phyloP scores from a whole-genome alignment of 2,329 filamentous ascomycete species.

The Pseudogymnoascus sp. region DNA sequence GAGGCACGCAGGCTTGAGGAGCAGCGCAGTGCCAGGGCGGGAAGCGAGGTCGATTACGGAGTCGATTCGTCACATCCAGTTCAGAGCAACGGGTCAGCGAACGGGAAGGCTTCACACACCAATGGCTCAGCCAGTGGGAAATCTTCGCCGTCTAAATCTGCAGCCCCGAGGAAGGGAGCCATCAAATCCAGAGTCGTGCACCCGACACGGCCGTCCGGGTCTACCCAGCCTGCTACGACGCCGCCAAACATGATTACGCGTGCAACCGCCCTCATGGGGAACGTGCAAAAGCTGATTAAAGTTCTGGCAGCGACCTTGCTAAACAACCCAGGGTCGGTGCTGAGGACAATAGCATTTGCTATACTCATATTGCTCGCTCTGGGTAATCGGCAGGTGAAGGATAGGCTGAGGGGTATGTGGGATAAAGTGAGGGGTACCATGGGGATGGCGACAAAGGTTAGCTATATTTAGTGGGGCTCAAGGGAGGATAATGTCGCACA shows the following conservation, averaged over 20 bases:
- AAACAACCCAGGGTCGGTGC: constrained; percentile 48
- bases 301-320: constrained; percentile 43
- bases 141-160: constrained; percentile 29
- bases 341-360: constrained; percentile 67
- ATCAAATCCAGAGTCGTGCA: constrained; percentile 13
- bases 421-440: constrained; percentile 75
- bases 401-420: constrained; percentile 69
- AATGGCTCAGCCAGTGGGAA: constrained; percentile 28
- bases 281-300: constrained; percentile 44
- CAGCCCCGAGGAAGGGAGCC: constrained; percentile 9
- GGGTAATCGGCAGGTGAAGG: constrained; percentile 64
- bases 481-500: not conserved
- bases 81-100: constrained; percentile 14
- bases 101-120: constrained; percentile 16
- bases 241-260: constrained; percentile 22
- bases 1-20: constrained; percentile 21
- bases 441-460: constrained; percentile 96
- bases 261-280: constrained; percentile 45
- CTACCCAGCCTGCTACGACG: constrained; percentile 12
- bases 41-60: constrained; percentile 60
- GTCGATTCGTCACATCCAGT: constrained; percentile 44
- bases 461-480: constrained; percentile 61
- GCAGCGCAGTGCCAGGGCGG: constrained; percentile 36
- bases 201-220: constrained; percentile 15
- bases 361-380: constrained; percentile 70